phyloP scores from a whole-genome alignment of 2,329 filamentous ascomycete genomes.

The Helotiales sp. region DNA sequence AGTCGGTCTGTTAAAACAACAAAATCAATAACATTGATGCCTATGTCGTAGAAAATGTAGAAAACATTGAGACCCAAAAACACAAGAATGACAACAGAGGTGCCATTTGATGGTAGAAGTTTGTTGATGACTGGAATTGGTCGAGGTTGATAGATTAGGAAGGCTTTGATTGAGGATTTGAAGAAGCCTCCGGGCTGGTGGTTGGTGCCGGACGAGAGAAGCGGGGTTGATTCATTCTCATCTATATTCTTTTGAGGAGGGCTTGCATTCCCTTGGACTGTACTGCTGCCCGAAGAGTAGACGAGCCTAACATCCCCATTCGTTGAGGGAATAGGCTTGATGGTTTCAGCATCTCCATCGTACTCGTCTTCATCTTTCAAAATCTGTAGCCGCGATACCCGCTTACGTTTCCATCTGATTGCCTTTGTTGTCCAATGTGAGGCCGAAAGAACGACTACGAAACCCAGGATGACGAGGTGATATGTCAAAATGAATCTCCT shows the following conservation, averaged over 20 bases:
- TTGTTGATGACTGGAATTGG: constrained; percentile 63
- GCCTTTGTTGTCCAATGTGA: constrained; percentile 33
- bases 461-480: constrained; percentile 33
- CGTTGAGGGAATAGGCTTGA: constrained; percentile 10
- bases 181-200: constrained; percentile 4
- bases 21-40: constrained; percentile 53
- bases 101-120: constrained; percentile 60
- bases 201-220: constrained; percentile 24
- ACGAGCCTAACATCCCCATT: constrained; percentile 16
- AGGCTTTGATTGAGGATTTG: constrained; percentile 28
- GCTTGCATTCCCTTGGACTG: constrained; percentile 27
- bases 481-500: constrained; percentile 38
- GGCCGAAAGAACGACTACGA: constrained; percentile 30
- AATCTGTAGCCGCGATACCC: constrained; percentile 17
- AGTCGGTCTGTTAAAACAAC: constrained; percentile 54
- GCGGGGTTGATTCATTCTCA: constrained; percentile 37
- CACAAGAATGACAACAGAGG: constrained; percentile 55
- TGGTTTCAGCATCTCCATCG: constrained; percentile 25
- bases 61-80: constrained; percentile 62
- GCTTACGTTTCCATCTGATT: constrained; percentile 32
- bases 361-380: constrained; percentile 17
- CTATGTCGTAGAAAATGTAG: constrained; percentile 59
- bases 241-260: constrained; percentile 23
- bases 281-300: constrained; percentile 38
- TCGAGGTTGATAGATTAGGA: constrained; percentile 60